Evolutionary conservation across 768 basidiomycete genomes (phyloP).

Genomic region (Leucosporidium scottii): DNA sequence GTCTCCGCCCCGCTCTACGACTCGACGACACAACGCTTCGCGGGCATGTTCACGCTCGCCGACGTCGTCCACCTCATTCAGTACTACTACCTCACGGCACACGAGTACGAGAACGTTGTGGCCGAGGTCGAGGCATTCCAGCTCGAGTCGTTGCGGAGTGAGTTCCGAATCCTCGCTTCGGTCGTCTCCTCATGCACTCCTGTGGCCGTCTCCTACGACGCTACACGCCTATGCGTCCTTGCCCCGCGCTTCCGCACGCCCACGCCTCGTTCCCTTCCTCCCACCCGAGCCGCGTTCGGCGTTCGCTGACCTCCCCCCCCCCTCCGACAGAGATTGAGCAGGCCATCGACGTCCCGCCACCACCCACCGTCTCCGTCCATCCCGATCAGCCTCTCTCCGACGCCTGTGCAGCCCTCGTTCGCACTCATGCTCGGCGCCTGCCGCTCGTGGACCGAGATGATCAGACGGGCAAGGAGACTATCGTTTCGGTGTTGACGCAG

Average conservation of each 20-base stretch:
- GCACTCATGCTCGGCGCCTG: conserved; percentile 88
- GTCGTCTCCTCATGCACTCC: background rate
- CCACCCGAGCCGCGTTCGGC: background rate
- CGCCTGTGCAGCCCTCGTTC: conserved; percentile 79
- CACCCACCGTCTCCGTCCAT: conserved; percentile 80
- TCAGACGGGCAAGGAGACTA: conserved; percentile 89
- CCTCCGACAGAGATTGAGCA: conserved; percentile 73
- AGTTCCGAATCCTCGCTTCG: conserved; percentile 33
- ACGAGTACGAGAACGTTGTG: conserved; percentile 73
- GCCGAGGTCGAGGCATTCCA: conserved; percentile 88
- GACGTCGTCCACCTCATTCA: conserved; percentile 99
- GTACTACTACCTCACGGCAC: conserved; percentile 83
- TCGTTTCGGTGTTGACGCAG: conserved; percentile 92
- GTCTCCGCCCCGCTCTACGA: conserved; percentile 98
- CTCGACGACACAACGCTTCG: conserved; percentile 83
- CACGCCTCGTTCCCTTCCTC: background rate
- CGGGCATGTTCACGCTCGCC: conserved; percentile 98
- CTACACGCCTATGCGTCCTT: too few relatives aligned
- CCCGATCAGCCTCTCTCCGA: conserved; percentile 82
- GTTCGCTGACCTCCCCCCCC: background rate
- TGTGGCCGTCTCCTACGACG: too few relatives aligned
- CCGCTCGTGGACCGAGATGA: conserved; percentile 89
- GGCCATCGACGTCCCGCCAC: conserved; percentile 80
- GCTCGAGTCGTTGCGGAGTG: conserved; percentile 80
- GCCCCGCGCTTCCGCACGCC: too few relatives aligned